Evolutionary conservation across 345 rosid species (phyloP), one percentile per base, ranked within the genome.

Genomic region (Diplotaxis tenuifolia): DNA sequence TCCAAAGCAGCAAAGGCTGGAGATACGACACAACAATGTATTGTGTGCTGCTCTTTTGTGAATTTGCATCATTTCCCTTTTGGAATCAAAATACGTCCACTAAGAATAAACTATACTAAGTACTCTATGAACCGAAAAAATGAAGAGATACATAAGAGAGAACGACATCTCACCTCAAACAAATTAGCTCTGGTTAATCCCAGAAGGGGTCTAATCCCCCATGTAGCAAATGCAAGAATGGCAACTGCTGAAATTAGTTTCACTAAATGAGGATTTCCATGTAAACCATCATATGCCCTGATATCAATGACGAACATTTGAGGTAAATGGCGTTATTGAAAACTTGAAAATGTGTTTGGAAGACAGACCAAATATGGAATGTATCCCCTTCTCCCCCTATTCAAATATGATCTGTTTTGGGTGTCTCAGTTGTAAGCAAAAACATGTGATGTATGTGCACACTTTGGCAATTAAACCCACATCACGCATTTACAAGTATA

Each of bases 1-100:
- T 82, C 94, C 97, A 94, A 67, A 94, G 83, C 76, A 91, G 80
- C 85, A 89, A 77, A 18, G 97, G 98, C 76, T 86, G 94, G 74
- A 94, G 40, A 82, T 91, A 94, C 27, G 97, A 89, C 50, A 77
- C 84, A 79, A 83, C 66, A 50, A 88, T 75, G 61, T 85, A 84
- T 62, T 81, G 80, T 0, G 88, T 71, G 62, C 67, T 79, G 78
- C 87, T 86, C 80, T 84, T 91, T 66, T 86, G 86, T 87, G 92
- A 86, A 75, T 73, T 93, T 72, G 70, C 79, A 62, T 87, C 91
- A 80, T 73, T 78, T 73, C 83, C 88, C 93, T 94, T 87, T 59
- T 74, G 65, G 34, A 55, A 62, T 65, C 28, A 20, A 36, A 32
- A 25, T 70, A 31, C 59, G 61, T 42, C 57, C 78, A 74, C 32